Conservation (phyloP, 768 basidiomycete species). For the Amanita rimosa region DNA sequence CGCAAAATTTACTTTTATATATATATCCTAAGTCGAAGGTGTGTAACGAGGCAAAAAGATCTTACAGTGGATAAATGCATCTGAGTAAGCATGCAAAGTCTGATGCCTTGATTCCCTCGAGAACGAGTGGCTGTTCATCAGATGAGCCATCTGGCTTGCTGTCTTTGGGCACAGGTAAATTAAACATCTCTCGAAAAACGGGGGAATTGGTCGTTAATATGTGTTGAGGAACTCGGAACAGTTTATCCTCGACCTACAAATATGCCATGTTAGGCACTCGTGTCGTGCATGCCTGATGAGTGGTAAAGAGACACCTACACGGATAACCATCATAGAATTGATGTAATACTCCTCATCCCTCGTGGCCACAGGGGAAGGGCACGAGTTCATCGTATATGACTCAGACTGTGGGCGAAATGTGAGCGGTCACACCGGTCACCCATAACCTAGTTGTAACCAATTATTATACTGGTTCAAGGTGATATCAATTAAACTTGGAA, state of each 20-base stretch:
- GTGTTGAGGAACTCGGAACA: conserved; percentile 4
- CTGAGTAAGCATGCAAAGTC: conserved; percentile 9
- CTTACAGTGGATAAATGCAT: conserved; percentile 13
- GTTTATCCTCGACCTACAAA: conserved; percentile 1
- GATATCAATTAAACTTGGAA: no score
- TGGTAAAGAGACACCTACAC: not conserved
- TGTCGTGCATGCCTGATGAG: not conserved
- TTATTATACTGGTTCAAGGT: no score
- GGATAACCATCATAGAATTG: not conserved
- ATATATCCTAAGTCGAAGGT: not conserved
- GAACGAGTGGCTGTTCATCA: not conserved
- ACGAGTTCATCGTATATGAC: no score
- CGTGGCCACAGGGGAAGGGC: no score
- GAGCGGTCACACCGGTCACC: no score
- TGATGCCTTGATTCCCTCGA: conserved; percentile 1
- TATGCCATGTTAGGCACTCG: not conserved
- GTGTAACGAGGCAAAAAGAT: not conserved
- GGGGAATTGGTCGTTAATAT: not conserved
- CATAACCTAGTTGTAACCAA: no score
- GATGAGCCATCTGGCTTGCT: conserved; percentile 1
- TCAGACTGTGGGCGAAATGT: no score
- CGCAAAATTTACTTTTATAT: not conserved
- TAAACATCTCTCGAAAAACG: not conserved
- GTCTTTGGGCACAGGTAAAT: not conserved
- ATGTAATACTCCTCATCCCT: not conserved